Percentiles rank a stretch among this genome's conserved stretches.
These are phyloP conservation scores for Dioscorea cayenensis DNA, from an alignment of 116 monocot genomes.

Conservation along the genomic window DNA sequence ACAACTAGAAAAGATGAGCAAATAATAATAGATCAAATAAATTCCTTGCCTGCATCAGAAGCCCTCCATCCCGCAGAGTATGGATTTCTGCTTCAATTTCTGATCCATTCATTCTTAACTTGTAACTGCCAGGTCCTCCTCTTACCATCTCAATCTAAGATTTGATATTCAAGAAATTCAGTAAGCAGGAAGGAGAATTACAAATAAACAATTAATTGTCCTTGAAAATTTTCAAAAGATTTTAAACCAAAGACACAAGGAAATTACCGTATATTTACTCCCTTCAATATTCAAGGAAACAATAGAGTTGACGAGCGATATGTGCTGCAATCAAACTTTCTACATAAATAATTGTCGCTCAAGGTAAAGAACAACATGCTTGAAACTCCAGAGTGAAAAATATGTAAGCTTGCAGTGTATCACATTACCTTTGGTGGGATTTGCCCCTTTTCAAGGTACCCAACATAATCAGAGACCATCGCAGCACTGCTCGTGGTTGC, in stretches of 20 bases:
- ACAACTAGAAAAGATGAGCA: not conserved
- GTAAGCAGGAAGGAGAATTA: not conserved
- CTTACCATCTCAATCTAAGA: slow-evolving; percentile 88
- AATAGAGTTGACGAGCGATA: slow-evolving; percentile 84
- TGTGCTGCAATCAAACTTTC: slow-evolving; percentile 63
- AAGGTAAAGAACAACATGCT: not conserved
- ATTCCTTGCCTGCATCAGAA: slow-evolving; percentile 86
- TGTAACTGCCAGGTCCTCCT: slow-evolving; percentile 95
- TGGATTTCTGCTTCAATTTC: slow-evolving; percentile 94
- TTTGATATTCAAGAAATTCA: slow-evolving; percentile 4
- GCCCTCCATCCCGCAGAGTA: slow-evolving; percentile 91
- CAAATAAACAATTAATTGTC: not conserved
- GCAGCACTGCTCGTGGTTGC: slow-evolving; percentile 89
- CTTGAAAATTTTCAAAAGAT: not conserved
- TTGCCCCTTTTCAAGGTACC: slow-evolving; percentile 96
- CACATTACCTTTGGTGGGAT: slow-evolving; percentile 83
- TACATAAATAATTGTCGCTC: not conserved
- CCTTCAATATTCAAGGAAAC: slow-evolving; percentile 95
- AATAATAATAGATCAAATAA: not conserved
- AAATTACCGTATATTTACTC: slow-evolving; percentile 89
- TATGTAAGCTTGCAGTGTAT: not conserved
- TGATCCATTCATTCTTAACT: slow-evolving; percentile 78
- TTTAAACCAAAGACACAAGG: not conserved
- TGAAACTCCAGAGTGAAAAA: not conserved
- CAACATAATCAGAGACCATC: slow-evolving; percentile 93